These are phyloP conservation scores for Capronia americana DNA, from an alignment of 2,329 filamentous ascomycete genomes.

Conservation along the genomic window DNA sequence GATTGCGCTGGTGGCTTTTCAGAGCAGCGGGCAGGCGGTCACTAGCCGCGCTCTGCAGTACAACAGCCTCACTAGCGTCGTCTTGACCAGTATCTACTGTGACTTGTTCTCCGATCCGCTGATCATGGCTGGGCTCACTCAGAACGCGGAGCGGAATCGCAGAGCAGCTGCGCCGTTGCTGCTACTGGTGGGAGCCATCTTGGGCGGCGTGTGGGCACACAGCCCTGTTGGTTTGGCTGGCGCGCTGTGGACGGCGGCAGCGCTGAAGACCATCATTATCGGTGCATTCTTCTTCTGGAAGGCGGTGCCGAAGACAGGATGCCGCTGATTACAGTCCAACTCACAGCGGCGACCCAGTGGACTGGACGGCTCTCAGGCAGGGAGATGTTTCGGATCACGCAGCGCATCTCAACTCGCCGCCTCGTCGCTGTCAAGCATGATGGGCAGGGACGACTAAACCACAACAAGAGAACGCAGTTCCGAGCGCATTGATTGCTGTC, in stretches of 20 bases:
- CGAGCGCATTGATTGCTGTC: not conserved
- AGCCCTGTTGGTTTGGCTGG: constrained; percentile 59
- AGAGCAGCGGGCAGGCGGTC: constrained; percentile 80
- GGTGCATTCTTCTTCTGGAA: constrained; percentile 68
- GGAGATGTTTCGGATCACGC: too few relatives aligned
- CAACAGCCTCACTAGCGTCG: constrained; percentile 76
- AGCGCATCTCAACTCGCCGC: not conserved
- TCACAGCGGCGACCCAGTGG: not conserved
- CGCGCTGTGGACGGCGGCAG: constrained; percentile 66
- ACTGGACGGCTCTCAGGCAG: not conserved
- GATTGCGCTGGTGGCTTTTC: constrained; percentile 74
- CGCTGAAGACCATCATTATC: constrained; percentile 63
- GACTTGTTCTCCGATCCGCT: constrained; percentile 74
- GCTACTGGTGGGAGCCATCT: constrained; percentile 60
- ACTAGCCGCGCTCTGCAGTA: constrained; percentile 72
- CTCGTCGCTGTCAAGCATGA: not conserved
- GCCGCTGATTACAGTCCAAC: not conserved
- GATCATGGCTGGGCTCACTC: constrained; percentile 47
- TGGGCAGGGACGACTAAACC: not conserved
- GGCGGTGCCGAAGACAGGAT: constrained; percentile 44
- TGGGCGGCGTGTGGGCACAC: constrained; percentile 62
- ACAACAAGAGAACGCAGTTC: not conserved
- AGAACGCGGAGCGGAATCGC: constrained; percentile 61
- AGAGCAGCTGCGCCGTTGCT: constrained; percentile 58
- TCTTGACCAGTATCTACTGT: constrained; percentile 81